A percentile compares a stretch with the other conserved stretches of the same genome.
Conservation (phyloP, 2,329 filamentous ascomycete species). For the Nannizziopsis barbatae region DNA sequence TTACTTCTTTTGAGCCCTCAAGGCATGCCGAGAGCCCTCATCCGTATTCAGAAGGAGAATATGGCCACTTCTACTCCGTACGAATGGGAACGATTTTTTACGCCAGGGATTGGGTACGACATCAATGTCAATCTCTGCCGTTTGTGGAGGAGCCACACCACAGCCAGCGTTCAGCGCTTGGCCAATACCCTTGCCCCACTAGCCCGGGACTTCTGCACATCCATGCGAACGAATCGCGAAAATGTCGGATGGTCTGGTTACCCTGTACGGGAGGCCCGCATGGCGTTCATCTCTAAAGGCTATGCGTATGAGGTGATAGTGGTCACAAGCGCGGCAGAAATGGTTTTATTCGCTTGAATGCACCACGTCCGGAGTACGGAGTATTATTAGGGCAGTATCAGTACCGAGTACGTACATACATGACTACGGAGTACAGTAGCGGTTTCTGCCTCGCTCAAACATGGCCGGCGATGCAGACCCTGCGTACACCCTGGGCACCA, state of each 20-base stretch:
- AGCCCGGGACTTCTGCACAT: background rate
- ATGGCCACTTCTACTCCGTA: background rate
- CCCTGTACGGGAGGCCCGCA: too few relatives aligned
- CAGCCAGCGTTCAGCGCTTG: conserved; percentile 5
- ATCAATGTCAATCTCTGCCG: conserved; percentile 8
- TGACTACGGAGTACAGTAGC: too few relatives aligned
- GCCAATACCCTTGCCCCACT: background rate
- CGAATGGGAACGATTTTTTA: background rate
- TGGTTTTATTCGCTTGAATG: background rate
- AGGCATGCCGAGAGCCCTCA: too few relatives aligned
- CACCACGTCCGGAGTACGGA: background rate
- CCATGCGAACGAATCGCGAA: background rate
- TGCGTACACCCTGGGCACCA: conserved; percentile 1
- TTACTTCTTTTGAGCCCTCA: too few relatives aligned
- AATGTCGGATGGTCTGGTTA: too few relatives aligned
- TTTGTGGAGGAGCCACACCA: background rate
- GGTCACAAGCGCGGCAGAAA: conserved; percentile 2
- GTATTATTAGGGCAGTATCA: too few relatives aligned
- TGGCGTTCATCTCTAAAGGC: background rate
- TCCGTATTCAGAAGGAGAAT: too few relatives aligned
- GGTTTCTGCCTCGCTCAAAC: background rate
- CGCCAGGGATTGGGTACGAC: conserved; percentile 5
- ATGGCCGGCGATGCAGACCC: conserved; percentile 4
- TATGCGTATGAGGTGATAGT: background rate
- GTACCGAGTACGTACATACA: too few relatives aligned